Conservation (phyloP, 2,329 filamentous ascomycete species). For the Diaporthe aspalathi region DNA sequence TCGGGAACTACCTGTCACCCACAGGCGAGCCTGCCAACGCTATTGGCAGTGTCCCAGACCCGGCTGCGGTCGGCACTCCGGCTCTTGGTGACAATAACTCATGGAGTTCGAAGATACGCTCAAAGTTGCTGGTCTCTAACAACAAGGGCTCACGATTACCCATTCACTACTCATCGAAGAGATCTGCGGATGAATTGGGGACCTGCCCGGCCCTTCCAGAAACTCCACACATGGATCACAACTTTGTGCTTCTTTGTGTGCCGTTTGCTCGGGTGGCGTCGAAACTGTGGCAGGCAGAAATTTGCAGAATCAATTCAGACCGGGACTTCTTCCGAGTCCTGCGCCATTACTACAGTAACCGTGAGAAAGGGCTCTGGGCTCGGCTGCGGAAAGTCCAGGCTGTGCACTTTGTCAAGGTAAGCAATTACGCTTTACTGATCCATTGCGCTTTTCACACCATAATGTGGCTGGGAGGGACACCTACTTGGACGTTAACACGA, state of each 20-base stretch:
- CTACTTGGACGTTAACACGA: neutral
- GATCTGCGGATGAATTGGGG: neutral
- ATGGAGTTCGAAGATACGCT: neutral
- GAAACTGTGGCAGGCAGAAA: constrained; percentile 40
- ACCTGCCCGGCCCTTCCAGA: neutral
- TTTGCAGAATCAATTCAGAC: constrained; percentile 42
- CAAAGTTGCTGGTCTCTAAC: neutral
- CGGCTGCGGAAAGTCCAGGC: constrained; percentile 8
- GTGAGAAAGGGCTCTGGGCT: constrained; percentile 38
- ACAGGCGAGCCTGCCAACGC: neutral
- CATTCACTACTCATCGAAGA: neutral
- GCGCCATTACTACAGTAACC: constrained; percentile 36
- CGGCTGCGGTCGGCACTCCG: neutral
- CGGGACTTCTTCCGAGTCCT: constrained; percentile 41
- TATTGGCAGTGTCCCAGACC: neutral
- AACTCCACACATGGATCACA: constrained; percentile 19
- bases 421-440: neutral
- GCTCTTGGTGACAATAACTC: neutral
- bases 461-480: too few species aligned
- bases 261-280: constrained; percentile 38
- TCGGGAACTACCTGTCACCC: neutral
- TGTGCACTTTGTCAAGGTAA: constrained; percentile 32
- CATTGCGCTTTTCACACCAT: too few species aligned
- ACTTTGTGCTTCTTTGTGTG: constrained; percentile 40
- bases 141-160: neutral